These are phyloP conservation scores for Lagerstroemia fauriei DNA, from an alignment of 441 rosid genomes.

Conservation along the genomic window DNA sequence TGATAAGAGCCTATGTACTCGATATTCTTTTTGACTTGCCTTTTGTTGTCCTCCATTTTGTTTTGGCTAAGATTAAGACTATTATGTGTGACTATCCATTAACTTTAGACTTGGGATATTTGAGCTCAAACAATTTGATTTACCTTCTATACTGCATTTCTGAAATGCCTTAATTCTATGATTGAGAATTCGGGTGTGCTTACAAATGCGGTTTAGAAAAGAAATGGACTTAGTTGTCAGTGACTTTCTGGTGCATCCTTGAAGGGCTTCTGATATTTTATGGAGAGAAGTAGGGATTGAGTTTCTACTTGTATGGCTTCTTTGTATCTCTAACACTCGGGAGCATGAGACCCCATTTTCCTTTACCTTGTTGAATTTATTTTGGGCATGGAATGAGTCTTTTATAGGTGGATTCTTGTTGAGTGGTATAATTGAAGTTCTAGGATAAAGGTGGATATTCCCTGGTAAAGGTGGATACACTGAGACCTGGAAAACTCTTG, in stretches of 20 bases:
- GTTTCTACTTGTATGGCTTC: background rate
- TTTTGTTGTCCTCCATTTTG: background rate
- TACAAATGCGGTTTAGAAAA: background rate
- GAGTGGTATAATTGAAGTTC: no score
- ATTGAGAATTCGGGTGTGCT: background rate
- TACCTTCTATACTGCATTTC: background rate
- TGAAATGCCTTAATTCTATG: background rate
- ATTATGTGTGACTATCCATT: background rate
- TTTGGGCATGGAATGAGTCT: no score
- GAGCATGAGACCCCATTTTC: no score
- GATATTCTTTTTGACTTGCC: background rate
- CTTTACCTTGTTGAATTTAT: no score
- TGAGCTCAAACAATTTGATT: background rate
- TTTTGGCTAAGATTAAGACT: background rate
- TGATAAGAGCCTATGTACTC: background rate
- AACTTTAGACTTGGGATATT: background rate
- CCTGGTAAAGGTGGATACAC: no score
- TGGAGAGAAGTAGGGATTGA: background rate
- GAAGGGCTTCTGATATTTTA: background rate
- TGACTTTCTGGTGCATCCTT: background rate
- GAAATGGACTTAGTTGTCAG: background rate
- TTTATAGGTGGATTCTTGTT: no score
- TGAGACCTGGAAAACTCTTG: no score
- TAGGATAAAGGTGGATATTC: no score
- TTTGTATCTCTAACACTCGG: no score